These are phyloP conservation scores for Vigna hirtella DNA, from an alignment of 306 rosid genomes.

Conservation along the genomic window DNA sequence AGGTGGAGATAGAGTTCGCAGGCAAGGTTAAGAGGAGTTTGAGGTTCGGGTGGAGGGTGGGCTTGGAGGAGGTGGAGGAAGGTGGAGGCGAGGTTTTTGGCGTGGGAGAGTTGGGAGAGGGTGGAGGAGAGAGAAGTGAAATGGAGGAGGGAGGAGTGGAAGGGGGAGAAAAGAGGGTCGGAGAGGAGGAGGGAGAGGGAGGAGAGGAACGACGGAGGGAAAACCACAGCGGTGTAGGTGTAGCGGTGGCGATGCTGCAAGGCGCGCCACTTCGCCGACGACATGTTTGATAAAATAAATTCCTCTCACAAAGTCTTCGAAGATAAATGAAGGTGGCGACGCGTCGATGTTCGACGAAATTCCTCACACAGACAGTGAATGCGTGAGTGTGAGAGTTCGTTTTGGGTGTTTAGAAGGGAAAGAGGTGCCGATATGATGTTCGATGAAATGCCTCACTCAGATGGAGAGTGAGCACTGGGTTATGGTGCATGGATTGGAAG, in stretches of 20 bases:
- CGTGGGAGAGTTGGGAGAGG: slow-evolving; percentile 32
- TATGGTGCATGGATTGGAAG: not conserved
- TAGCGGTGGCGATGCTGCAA: slow-evolving; percentile 96
- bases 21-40: not conserved
- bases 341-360: not conserved
- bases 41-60: slow-evolving; percentile 46
- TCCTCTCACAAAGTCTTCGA: slow-evolving; percentile 8
- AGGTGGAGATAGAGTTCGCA: slow-evolving; percentile 64
- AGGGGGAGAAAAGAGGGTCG: slow-evolving; percentile 7
- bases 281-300: slow-evolving; percentile 59
- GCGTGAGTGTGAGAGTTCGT: not conserved
- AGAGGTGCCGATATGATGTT: not conserved
- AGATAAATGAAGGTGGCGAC: not conserved
- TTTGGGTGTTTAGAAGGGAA: not conserved
- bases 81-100: slow-evolving; percentile 53
- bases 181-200: slow-evolving; percentile 35
- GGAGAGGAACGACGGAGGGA: slow-evolving; percentile 62
- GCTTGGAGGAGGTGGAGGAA: slow-evolving; percentile 72
- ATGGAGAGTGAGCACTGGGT: not conserved
- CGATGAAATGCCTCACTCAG: not conserved
- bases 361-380: not conserved
- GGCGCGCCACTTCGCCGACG: slow-evolving; percentile 98
- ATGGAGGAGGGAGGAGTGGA: slow-evolving; percentile 55
- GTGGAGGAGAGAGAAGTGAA: slow-evolving; percentile 27
- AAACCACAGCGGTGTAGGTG: slow-evolving; percentile 87